A percentile compares a stretch with the other conserved stretches of the same genome.
These are phyloP conservation scores for Daldinia loculata DNA, from an alignment of 495 filamentous ascomycete genomes.

Conservation along the genomic window DNA sequence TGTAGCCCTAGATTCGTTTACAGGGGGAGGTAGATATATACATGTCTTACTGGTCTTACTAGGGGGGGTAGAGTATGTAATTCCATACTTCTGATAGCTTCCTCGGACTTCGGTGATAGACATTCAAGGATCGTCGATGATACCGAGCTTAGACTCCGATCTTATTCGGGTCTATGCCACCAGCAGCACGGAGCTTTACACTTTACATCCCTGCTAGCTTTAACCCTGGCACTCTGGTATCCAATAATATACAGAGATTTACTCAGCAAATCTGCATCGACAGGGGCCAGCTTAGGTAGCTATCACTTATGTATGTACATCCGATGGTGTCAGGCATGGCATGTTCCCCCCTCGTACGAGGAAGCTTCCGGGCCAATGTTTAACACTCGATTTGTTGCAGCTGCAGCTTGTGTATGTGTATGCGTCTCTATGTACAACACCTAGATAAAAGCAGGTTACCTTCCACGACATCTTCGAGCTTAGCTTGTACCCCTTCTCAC, in stretches of 20 bases:
- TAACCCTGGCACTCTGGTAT: constrained; percentile 13
- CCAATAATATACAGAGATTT: constrained; percentile 34
- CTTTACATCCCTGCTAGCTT: constrained; percentile 22
- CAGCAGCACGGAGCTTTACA: neutral
- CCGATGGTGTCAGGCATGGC: constrained; percentile 33
- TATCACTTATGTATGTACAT: neutral
- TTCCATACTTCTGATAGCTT: neutral
- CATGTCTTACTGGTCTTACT: neutral
- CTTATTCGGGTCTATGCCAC: constrained; percentile 10
- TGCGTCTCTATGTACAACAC: neutral
- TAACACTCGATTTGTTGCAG: neutral
- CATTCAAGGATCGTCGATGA: neutral
- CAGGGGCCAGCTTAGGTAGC: constrained; percentile 10
- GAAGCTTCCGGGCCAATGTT: constrained; percentile 19
- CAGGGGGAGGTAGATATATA: no score
- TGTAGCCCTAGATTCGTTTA: no score
- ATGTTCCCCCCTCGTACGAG: constrained; percentile 31
- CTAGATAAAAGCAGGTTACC: constrained; percentile 13
- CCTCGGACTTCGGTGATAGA: neutral
- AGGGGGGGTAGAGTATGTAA: neutral
- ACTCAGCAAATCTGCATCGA: constrained; percentile 36
- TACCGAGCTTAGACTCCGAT: constrained; percentile 15
- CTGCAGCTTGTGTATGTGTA: neutral
- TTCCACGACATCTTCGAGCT: neutral
- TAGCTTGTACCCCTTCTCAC: constrained; percentile 10